Evolutionary conservation across 768 basidiomycete genomes (phyloP).

Genomic region (Naganishia vishniacii): DNA sequence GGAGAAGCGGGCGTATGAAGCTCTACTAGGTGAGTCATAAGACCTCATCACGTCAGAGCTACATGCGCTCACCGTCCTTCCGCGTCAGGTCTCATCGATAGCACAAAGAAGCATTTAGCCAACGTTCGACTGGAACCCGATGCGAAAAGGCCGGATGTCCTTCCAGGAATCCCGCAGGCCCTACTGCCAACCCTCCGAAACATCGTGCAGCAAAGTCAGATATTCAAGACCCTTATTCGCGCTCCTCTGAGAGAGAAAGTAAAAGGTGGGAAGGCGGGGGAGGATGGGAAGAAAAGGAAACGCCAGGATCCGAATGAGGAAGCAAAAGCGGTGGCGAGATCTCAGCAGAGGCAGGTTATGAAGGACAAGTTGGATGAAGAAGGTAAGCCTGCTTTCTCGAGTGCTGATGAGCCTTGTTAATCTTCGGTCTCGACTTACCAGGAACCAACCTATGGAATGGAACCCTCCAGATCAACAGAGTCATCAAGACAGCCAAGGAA

Average conservation of each 20-base stretch:
- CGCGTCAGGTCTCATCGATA: not conserved
- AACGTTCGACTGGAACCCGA: slow-evolving; percentile 5
- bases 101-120: not conserved
- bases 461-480: slow-evolving; percentile 9
- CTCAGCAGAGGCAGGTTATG: slow-evolving; percentile 2
- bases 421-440: not conserved
- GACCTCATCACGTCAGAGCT: not conserved
- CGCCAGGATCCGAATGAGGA: not conserved
- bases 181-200: slow-evolving; percentile 1
- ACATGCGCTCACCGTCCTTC: not conserved
- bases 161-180: slow-evolving; percentile 9
- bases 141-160: slow-evolving; percentile 4
- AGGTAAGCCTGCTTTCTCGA: not conserved
- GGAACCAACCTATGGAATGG: slow-evolving; percentile 14
- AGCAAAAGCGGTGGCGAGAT: not conserved
- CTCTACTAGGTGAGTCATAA: not conserved
- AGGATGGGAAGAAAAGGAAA: not conserved
- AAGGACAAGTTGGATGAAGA: slow-evolving; percentile 18
- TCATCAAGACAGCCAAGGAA: slow-evolving; percentile 11
- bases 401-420: too few relatives aligned
- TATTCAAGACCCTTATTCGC: not conserved
- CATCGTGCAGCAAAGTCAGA: slow-evolving; percentile 2
- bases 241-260: not conserved
- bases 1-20: not conserved
- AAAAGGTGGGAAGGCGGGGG: not conserved